phyloP scores from a whole-genome alignment of 2,329 filamentous ascomycete species.

The Biscogniauxia marginata region DNA sequence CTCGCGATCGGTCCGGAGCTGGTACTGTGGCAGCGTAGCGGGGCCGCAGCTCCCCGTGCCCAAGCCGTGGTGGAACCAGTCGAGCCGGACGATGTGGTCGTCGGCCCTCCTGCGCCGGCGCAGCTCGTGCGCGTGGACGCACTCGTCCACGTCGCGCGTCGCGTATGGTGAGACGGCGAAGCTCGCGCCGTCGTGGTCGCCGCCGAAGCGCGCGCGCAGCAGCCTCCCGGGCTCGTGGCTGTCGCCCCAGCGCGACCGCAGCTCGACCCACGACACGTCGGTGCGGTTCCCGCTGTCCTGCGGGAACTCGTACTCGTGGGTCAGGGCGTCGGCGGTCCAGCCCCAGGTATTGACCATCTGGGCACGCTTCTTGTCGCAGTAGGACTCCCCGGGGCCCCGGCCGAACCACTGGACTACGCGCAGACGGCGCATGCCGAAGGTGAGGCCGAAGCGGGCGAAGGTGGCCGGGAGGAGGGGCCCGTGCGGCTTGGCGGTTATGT shows the following conservation, averaged over 20 bases:
- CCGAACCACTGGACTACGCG: slow-evolving; percentile 61
- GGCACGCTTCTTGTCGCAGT: slow-evolving; percentile 63
- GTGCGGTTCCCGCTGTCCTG: slow-evolving; percentile 67
- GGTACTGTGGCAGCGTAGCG: slow-evolving; percentile 49
- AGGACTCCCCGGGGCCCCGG: slow-evolving; percentile 64
- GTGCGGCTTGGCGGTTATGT: slow-evolving; percentile 46
- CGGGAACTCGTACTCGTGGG: slow-evolving; percentile 63
- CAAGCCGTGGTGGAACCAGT: slow-evolving; percentile 62
- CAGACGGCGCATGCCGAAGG: slow-evolving; percentile 41
- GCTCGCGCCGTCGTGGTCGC: slow-evolving; percentile 45
- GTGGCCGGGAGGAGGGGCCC: slow-evolving; percentile 52
- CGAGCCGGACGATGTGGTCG: slow-evolving; percentile 56
- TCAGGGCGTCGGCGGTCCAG: slow-evolving; percentile 48
- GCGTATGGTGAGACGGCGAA: slow-evolving; percentile 60
- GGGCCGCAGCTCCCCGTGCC: slow-evolving; percentile 64
- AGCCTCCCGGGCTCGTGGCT: slow-evolving; percentile 32
- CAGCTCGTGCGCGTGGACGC: slow-evolving; percentile 61
- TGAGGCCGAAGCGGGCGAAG: slow-evolving; percentile 63
- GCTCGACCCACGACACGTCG: slow-evolving; percentile 60
- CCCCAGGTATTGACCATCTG: slow-evolving; percentile 57
- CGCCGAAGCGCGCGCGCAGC: slow-evolving; percentile 46
- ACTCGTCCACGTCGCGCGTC: slow-evolving; percentile 50
- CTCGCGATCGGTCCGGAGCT: slow-evolving; percentile 39
- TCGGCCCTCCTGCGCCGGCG: slow-evolving; percentile 41
- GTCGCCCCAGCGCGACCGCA: slow-evolving; percentile 34